Evolutionary conservation across 176 grass and related monocot species (phyloP), one percentile per base, ranked within the genome.

Genomic region (Eleusine indica): DNA sequence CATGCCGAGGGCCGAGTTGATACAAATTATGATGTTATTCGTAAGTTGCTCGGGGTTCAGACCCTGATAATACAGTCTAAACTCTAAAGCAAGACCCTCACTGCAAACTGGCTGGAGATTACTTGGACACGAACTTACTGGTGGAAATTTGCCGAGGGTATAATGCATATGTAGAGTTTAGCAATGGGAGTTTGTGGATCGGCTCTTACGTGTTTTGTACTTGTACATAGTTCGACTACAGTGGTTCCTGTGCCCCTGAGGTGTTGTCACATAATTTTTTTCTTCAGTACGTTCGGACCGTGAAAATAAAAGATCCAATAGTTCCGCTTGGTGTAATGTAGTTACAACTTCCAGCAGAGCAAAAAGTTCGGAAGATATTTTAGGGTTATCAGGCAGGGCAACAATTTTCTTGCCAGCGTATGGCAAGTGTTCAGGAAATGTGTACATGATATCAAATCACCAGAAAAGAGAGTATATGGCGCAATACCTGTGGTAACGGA

Each of bases 161-260:
- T n/a, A 68, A 79, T 70, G 52, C 71, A 44, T 54, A 80, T 77
- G 71, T 63, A 44, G 78, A 87, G 73, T 70, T 87, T 75, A 82
- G 62, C 51, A 87, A 51, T n/a, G 85, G 61, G 64, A 60, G 60
- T 32, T 19, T 18, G 37, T 32, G 67, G 15, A 51, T 51, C 18
- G 6, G n/a, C 19, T 64, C 16, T 41, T 44, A 6, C 44, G 47
- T 86, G 52, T 49, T 41, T 86, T 83, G 73, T 74, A 42, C 74
- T 54, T 90, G 88, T 90, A 86, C 76, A 86, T 90, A 83, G 69
- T 63, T 79, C 70, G 61, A 29, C 83, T 90, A 69, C 84, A 8
- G 74, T 73, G 9, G 57, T 74, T 61, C 12, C 30, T 35, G 65
- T 74, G 48, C 52, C 52, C n/a, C 16, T 4, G 32, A 86, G 48